Percentiles rank a stretch among this genome's conserved stretches.
Conservation (phyloP, 345 rosid genomes). For the Linum usitatissimum region DNA sequence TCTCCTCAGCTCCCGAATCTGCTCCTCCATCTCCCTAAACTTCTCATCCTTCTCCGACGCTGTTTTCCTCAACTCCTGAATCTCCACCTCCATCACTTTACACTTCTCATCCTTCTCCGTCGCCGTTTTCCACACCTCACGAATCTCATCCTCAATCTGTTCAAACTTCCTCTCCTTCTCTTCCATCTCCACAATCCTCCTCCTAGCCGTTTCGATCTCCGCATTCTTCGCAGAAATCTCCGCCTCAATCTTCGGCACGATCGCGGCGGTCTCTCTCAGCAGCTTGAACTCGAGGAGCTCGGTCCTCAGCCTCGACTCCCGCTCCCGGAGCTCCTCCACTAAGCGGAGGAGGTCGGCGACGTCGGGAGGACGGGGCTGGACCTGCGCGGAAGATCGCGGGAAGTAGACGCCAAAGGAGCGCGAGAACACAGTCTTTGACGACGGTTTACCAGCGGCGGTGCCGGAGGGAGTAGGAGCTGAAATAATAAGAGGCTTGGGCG, state of each 20-base stretch:
- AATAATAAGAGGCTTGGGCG: not conserved
- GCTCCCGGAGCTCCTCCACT: constrained; percentile 66
- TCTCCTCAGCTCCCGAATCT: constrained; percentile 33
- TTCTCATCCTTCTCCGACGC: constrained; percentile 22
- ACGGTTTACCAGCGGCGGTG: too few species aligned
- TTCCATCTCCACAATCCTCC: constrained; percentile 29
- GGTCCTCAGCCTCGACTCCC: constrained; percentile 54
- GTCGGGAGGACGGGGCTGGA: constrained; percentile 82
- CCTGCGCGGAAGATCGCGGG: constrained; percentile 94
- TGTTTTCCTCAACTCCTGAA: constrained; percentile 38
- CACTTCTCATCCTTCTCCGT: constrained; percentile 21
- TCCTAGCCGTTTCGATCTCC: constrained; percentile 28
- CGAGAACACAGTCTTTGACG: constrained; percentile 27
- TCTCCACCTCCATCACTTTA: constrained; percentile 31
- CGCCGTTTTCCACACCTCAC: constrained; percentile 38
- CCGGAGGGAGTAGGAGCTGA: too few species aligned
- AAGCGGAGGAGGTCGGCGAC: constrained; percentile 57
- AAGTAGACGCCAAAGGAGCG: constrained; percentile 81
- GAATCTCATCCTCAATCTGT: constrained; percentile 33
- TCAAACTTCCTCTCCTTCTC: constrained; percentile 29
- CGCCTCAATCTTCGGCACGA: constrained; percentile 61
- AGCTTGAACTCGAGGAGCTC: constrained; percentile 70
- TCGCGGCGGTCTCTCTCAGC: constrained; percentile 55
- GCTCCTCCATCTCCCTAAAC: constrained; percentile 32
- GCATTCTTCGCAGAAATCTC: constrained; percentile 32